Evolutionary conservation across 1,284 basidiomycete genomes (phyloP).

Genomic region (Rhodotorula sp.): DNA sequence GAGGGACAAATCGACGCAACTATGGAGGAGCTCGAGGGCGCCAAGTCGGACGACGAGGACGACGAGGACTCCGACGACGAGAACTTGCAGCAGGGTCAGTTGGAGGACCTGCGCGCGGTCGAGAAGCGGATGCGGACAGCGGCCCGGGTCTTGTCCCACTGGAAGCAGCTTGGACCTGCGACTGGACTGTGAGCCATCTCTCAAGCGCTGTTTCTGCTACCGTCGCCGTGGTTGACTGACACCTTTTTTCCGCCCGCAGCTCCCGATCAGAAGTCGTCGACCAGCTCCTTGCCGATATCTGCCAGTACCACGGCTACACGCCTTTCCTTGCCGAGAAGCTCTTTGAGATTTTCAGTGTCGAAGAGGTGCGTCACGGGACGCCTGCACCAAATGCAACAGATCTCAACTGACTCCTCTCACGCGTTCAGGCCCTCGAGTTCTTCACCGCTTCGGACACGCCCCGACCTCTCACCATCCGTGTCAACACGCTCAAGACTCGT

Average conservation of each 20-base stretch:
- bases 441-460: constrained; percentile 98
- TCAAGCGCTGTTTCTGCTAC: background rate
- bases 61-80: constrained; percentile 57
- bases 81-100: constrained; percentile 72
- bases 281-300: constrained; percentile 84
- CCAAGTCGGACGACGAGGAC: constrained; percentile 39
- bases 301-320: constrained; percentile 97
- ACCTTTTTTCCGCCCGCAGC: constrained; percentile 52
- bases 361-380: constrained; percentile 63
- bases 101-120: constrained; percentile 72
- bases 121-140: constrained; percentile 87
- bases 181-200: constrained; percentile 63
- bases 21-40: constrained; percentile 38
- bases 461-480: constrained; percentile 95
- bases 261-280: constrained; percentile 85
- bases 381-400: background rate
- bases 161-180: constrained; percentile 64
- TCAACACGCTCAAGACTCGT: constrained; percentile 92
- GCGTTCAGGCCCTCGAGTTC: constrained; percentile 82
- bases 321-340: constrained; percentile 92
- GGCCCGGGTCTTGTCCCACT: constrained; percentile 74
- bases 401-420: background rate
- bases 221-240: constrained; percentile 6
- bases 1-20: constrained; percentile 37
- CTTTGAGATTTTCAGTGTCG: constrained; percentile 87